A percentile compares a stretch with the other conserved stretches of the same genome.
phyloP scores from a whole-genome alignment of 2,329 filamentous ascomycete species.

The Leptographium lundbergii region DNA sequence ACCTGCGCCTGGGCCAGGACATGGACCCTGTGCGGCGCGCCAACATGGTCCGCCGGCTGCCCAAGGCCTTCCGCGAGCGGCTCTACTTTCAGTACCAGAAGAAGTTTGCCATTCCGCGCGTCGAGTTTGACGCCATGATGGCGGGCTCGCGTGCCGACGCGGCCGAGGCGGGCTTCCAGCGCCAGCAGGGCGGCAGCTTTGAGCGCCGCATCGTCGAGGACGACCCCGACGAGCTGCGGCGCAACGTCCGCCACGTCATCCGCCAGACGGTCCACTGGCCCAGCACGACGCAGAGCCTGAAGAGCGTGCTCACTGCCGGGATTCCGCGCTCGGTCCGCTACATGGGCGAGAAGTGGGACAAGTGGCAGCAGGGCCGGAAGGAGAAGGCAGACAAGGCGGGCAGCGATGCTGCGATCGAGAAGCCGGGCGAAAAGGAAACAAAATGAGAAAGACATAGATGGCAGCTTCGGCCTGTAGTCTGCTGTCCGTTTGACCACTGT shows the following conservation, averaged over 20 bases:
- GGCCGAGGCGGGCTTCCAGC: conserved; percentile 49
- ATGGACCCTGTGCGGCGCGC: conserved; percentile 84
- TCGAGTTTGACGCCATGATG: conserved; percentile 78
- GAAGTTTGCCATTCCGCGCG: conserved; percentile 73
- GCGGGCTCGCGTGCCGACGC: conserved; percentile 55
- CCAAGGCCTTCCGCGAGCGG: conserved; percentile 73
- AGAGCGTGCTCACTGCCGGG: conserved; percentile 72
- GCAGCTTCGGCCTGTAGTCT: neutral
- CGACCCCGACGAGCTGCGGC: conserved; percentile 50
- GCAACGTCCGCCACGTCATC: conserved; percentile 63
- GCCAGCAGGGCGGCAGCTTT: conserved; percentile 69
- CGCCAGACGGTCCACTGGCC: conserved; percentile 87
- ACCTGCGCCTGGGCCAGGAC: conserved; percentile 67
- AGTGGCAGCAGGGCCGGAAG: conserved; percentile 35
- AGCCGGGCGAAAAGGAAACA: neutral
- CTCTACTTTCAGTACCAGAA: conserved; percentile 92
- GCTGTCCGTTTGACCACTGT: neutral
- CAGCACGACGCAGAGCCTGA: conserved; percentile 75
- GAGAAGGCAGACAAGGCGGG: neutral
- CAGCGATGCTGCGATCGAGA: neutral
- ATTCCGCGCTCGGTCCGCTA: conserved; percentile 59
- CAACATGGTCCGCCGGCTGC: conserved; percentile 92
- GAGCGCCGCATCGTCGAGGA: conserved; percentile 72
- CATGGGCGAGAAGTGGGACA: conserved; percentile 65
- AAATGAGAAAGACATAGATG: neutral